These are phyloP conservation scores for Wickerhamia fluorescens DNA, from an alignment of 805 yeast genomes.

Conservation along the genomic window DNA sequence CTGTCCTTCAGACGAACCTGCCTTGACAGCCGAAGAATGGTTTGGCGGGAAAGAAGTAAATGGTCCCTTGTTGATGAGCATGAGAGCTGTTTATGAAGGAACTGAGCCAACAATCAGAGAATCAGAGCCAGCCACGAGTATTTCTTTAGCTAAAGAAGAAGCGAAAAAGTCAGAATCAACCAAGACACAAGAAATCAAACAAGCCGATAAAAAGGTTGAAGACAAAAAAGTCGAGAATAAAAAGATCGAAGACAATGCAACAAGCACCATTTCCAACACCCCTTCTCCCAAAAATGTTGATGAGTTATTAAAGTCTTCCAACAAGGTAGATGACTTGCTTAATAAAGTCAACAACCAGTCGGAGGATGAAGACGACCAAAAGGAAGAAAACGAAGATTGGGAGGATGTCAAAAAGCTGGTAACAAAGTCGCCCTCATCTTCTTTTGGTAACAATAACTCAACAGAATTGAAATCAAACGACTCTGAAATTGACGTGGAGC, in stretches of 20 bases:
- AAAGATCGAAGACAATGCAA: slow-evolving; percentile 3
- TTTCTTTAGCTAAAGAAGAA: slow-evolving; percentile 19
- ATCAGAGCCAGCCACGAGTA: slow-evolving; percentile 27
- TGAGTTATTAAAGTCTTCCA: slow-evolving; percentile 29
- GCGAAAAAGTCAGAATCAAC: slow-evolving; percentile 8
- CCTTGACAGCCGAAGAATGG: slow-evolving; percentile 76
- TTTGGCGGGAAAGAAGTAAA: slow-evolving; percentile 68
- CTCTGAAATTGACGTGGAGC: too few relatives aligned
- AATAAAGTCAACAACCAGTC: slow-evolving; percentile 32
- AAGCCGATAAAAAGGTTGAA: slow-evolving; percentile 6
- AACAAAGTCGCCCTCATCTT: slow-evolving; percentile 4
- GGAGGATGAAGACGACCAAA: slow-evolving; percentile 28
- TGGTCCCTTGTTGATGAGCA: slow-evolving; percentile 72
- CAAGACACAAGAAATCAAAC: slow-evolving; percentile 2
- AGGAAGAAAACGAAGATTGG: slow-evolving; percentile 32
- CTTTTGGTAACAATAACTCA: too few relatives aligned
- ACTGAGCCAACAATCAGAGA: slow-evolving; percentile 43
- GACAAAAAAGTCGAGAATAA: slow-evolving; percentile 6
- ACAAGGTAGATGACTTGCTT: slow-evolving; percentile 27
- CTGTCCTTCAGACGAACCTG: slow-evolving; percentile 75
- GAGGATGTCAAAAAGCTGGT: slow-evolving; percentile 30
- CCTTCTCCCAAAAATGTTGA: slow-evolving; percentile 22
- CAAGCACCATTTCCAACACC: slow-evolving; percentile 7
- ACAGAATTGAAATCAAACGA: too few relatives aligned
- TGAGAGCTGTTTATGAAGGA: slow-evolving; percentile 80